Evolutionary conservation across 75 land plant genomes (phyloP), one percentile per base, ranked within the genome.

Genomic region (Picea sitchensis): DNA sequence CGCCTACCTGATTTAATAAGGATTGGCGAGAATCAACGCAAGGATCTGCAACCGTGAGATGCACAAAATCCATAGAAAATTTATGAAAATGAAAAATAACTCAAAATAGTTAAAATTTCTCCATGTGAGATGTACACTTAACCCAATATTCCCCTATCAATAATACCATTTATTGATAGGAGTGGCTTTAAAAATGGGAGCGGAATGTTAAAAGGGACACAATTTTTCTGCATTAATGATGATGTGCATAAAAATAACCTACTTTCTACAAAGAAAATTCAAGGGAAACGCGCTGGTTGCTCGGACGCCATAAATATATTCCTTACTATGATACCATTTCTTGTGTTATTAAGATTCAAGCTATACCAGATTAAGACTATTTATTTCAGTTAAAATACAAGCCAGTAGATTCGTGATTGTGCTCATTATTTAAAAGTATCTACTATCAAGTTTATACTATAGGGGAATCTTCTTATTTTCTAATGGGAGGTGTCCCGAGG

Each of bases 401-500:
- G 17, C 8, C 12, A 8, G 17, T 38, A 69, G 3, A 36, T 41
- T 41, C 47, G 7, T 14, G 44, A 20, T 54, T 11, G 26, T 68
- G 59, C 69, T 79, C 69, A 6, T 21, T 34, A 21, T 32, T 59
- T 0, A 26, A 2, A n/a, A 71, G n/a, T 44, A 9, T n/a, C 54
- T 71, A 20, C 20, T 6, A 15, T 80, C 17, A 36, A 26, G 18
- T 74, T 41, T 79, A 14, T 13, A 31, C 4, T 82, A 3, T 84
- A 93, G 99, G 98, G 3, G 78, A 61, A 51, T 75, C 86, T 79
- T 95, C 96, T 58, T 82, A 57, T 63, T 58, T 84, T 71, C 79
- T 98, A 15, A 82, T 98, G 87, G 75, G 61, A 54, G 89, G 84
- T 59, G 82, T 83, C 65, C 79, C 95, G 58, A 85, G 81, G 68